Conservation (phyloP, 208 protist species). For the Trypanosoma scelopori region DNA sequence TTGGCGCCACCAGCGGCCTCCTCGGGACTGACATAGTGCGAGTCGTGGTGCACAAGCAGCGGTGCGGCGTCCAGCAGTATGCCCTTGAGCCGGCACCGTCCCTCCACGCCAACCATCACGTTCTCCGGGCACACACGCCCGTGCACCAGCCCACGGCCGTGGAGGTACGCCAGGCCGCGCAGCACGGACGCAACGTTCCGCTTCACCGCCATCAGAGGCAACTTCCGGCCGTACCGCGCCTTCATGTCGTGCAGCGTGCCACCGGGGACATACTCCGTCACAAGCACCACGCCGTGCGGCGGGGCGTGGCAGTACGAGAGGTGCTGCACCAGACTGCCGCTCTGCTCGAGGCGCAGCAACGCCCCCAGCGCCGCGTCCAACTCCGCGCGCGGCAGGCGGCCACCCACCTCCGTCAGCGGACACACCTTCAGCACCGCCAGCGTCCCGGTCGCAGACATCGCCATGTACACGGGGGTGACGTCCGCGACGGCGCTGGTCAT, state of each 20-base stretch:
- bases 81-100: constrained; percentile 29
- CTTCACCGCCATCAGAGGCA: constrained; percentile 19
- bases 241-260: constrained; percentile 28
- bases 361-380: constrained; percentile 5
- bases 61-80: constrained; percentile 9
- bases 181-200: constrained; percentile 28
- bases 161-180: constrained; percentile 23
- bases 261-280: constrained; percentile 25
- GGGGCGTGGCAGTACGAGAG: constrained; percentile 20
- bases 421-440: constrained; percentile 23
- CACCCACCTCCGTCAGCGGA: constrained; percentile 8
- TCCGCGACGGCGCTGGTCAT: background rate
- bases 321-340: constrained; percentile 22
- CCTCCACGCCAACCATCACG: constrained; percentile 28
- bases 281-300: constrained; percentile 21
- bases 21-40: constrained; percentile 37
- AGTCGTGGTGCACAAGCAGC: constrained; percentile 25
- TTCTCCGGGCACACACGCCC: constrained; percentile 31
- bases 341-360: constrained; percentile 6
- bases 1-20: constrained; percentile 20
- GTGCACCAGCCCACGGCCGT: constrained; percentile 29
- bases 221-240: constrained; percentile 16
- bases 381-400: constrained; percentile 2
- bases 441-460: constrained; percentile 17
- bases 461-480: constrained; percentile 14